Percentiles rank a stretch among this genome's conserved stretches.
Conservation (phyloP, 352 stramenopile genomes). For the Pythium grandisporangium region DNA sequence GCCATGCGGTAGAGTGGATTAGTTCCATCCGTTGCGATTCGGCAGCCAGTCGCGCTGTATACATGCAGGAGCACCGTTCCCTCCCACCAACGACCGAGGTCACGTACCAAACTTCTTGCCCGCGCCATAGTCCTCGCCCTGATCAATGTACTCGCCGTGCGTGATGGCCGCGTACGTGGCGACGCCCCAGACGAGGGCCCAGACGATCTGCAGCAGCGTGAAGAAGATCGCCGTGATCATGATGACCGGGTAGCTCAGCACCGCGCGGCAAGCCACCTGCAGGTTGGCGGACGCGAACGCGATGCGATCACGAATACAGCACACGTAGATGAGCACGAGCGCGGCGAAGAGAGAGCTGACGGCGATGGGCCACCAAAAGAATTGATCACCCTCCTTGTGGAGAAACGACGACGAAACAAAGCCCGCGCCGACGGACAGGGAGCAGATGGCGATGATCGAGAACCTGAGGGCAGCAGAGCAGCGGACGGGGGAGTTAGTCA, state of each 20-base stretch:
- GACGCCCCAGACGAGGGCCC: conserved; percentile 67
- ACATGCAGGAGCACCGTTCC: no score
- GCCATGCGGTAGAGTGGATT: conserved; percentile 4
- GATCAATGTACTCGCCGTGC: conserved; percentile 36
- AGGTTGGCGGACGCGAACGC: conserved; percentile 82
- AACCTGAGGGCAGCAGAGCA: no score
- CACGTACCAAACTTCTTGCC: conserved; percentile 20
- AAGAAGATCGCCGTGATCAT: conserved; percentile 58
- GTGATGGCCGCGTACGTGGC: conserved; percentile 52
- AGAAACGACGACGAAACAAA: conserved; percentile 27
- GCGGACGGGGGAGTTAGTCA: no score
- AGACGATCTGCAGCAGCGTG: conserved; percentile 62
- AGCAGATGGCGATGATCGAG: conserved; percentile 26
- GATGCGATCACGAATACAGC: conserved; percentile 41
- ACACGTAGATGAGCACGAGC: conserved; percentile 44
- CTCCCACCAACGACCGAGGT: no score
- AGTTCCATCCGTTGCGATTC: no score
- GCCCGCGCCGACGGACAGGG: conserved; percentile 26
- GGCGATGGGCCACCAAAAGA: conserved; percentile 43
- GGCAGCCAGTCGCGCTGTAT: no score
- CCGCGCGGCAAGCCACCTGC: conserved; percentile 56
- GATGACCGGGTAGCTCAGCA: conserved; percentile 69
- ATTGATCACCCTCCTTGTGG: conserved; percentile 21
- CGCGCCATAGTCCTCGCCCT: conserved; percentile 17
- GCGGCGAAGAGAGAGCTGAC: conserved; percentile 25